A percentile compares a stretch with the other conserved stretches of the same genome.
phyloP scores from a whole-genome alignment of 148 eudicot genomes.

The Rhododendron molle region DNA sequence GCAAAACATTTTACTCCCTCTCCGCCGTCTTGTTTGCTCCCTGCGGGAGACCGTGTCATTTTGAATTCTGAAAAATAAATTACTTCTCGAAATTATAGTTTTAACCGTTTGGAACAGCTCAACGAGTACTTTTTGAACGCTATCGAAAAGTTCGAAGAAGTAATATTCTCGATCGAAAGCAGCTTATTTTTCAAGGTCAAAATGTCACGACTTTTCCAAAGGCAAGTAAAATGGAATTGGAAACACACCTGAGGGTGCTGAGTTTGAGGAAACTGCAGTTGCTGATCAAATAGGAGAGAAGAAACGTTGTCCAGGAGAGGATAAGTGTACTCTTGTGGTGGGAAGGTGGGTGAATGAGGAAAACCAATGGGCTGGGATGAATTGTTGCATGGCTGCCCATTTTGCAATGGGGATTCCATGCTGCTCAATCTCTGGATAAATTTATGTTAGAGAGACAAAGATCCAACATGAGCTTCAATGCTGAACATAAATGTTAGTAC shows the following conservation, averaged over 20 bases:
- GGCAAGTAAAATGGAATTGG: not conserved
- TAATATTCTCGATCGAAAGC: too few species aligned
- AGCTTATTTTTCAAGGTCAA: not conserved
- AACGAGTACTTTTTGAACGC: not conserved
- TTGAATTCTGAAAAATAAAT: too few species aligned
- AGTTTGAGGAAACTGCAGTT: conserved; percentile 19
- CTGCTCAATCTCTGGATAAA: not conserved
- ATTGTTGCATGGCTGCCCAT: conserved; percentile 24
- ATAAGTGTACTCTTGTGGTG: conserved; percentile 18
- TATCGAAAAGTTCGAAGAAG: not conserved
- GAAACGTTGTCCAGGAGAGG: conserved; percentile 12
- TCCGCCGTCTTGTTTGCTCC: not conserved
- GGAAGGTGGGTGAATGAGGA: not conserved
- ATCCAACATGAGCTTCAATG: conserved; percentile 1
- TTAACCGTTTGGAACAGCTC: too few species aligned
- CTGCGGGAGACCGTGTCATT: too few species aligned
- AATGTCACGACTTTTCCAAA: not conserved
- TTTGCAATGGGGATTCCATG: conserved; percentile 17
- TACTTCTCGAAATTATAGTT: not conserved
- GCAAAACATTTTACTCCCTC: not conserved
- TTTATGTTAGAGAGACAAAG: not conserved
- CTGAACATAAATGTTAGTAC: not conserved
- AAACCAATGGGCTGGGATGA: conserved; percentile 6
- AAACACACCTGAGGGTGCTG: conserved; percentile 22
- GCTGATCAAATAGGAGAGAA: conserved; percentile 8